phyloP scores from a whole-genome alignment of 495 filamentous ascomycete genomes.

The Glarea lozoyensis region DNA sequence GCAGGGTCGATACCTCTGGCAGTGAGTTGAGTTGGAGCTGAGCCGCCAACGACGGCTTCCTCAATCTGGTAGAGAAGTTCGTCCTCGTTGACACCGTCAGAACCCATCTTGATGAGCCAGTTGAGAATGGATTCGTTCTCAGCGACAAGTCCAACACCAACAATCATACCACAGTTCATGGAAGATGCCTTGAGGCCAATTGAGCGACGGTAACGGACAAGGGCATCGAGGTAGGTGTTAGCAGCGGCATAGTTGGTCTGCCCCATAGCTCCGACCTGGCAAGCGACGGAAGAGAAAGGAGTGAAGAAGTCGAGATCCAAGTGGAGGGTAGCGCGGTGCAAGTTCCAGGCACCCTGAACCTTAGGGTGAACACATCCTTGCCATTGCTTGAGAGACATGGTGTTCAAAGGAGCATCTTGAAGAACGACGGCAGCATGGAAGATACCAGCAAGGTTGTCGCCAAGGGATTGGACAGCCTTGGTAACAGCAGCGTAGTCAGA shows the following conservation, averaged over 20 bases:
- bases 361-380: constrained; percentile 27
- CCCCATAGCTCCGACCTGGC: constrained; percentile 45
- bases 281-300: constrained; percentile 50
- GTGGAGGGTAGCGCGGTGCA: constrained; percentile 25
- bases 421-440: constrained; percentile 38
- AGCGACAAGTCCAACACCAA: constrained; percentile 21
- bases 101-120: constrained; percentile 5
- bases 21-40: background rate
- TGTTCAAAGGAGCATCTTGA: background rate
- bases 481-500: background rate
- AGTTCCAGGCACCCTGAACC: constrained; percentile 26
- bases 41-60: constrained; percentile 15
- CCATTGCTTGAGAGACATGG: constrained; percentile 25
- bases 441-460: constrained; percentile 20
- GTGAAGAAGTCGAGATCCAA: constrained; percentile 55
- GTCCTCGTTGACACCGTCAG: constrained; percentile 20
- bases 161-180: constrained; percentile 39
- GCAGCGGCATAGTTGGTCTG: constrained; percentile 56
- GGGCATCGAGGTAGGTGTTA: constrained; percentile 48
- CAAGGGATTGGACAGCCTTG: background rate
- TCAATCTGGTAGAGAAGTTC: constrained; percentile 25
- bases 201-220: constrained; percentile 34
- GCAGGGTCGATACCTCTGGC: constrained; percentile 12
- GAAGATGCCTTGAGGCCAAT: constrained; percentile 36
- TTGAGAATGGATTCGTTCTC: background rate